Conservation (phyloP, 192 early-diverging fungal species). For the Chytriomyces hyalinus region DNA sequence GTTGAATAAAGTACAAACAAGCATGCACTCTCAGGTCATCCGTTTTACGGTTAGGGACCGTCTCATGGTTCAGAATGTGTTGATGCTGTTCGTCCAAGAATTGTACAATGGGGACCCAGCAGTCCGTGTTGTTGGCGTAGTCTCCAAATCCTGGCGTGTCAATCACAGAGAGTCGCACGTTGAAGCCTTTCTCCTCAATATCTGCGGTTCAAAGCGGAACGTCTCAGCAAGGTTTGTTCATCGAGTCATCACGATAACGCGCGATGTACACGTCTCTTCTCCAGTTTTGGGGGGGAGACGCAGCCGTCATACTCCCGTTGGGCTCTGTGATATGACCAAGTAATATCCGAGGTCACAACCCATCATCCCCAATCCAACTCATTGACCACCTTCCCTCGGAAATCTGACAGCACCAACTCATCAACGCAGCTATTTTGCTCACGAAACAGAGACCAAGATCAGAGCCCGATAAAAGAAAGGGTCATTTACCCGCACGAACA, state of each 20-base stretch:
- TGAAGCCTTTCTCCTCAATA: constrained; percentile 98
- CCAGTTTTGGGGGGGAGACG: too few species aligned
- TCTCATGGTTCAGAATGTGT: constrained; percentile 90
- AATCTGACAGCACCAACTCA: constrained; percentile 46
- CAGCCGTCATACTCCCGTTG: neutral
- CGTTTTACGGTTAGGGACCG: constrained; percentile 80
- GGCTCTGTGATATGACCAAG: neutral
- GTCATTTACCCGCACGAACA: constrained; percentile 83
- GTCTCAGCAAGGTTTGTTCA: too few species aligned
- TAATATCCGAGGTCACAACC: neutral
- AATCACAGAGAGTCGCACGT: constrained; percentile 92
- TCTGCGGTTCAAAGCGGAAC: constrained; percentile 43
- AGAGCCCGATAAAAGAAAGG: neutral
- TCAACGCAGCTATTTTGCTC: too few species aligned
- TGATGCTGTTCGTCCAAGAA: constrained; percentile 99
- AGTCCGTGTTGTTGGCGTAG: constrained; percentile 80
- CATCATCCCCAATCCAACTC: too few species aligned
- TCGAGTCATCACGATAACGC: too few species aligned
- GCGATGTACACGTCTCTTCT: too few species aligned
- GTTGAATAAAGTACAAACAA: constrained; percentile 98
- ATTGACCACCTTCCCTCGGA: constrained; percentile 98
- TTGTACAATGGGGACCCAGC: constrained; percentile 97
- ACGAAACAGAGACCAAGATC: too few species aligned
- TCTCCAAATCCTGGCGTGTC: constrained; percentile 87
- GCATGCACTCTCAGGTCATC: constrained; percentile 97